These are phyloP conservation scores for Quercus tomentella DNA, from an alignment of 331 rosid genomes.

Conservation along the genomic window DNA sequence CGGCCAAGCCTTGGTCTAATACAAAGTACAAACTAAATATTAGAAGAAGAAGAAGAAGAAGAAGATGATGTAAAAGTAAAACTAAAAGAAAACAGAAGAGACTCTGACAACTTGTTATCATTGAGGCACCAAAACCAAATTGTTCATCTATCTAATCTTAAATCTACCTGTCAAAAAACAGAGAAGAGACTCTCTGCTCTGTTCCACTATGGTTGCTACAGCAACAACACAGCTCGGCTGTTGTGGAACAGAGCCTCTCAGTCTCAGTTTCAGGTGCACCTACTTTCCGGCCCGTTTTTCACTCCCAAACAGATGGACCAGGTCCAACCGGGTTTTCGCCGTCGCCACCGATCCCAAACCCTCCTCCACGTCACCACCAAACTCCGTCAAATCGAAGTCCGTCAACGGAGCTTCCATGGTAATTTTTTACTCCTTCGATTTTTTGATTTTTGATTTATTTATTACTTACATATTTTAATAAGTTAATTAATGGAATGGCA, in stretches of 20 bases:
- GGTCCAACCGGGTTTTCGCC: constrained; percentile 41
- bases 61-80: too few species aligned
- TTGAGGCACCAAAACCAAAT: background rate
- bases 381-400: constrained; percentile 29
- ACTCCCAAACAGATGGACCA: constrained; percentile 11
- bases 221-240: constrained; percentile 62
- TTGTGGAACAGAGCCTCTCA: constrained; percentile 52
- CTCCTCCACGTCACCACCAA: constrained; percentile 4
- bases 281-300: constrained; percentile 26
- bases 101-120: too few species aligned
- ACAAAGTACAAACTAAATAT: too few species aligned
- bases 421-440: constrained; percentile 12
- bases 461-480: too few species aligned
- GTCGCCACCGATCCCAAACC: constrained; percentile 71
- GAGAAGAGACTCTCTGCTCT: background rate
- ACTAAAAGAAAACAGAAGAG: background rate
- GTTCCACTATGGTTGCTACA: constrained; percentile 68
- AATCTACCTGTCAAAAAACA: background rate
- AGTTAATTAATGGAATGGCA: constrained; percentile 20
- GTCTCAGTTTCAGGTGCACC: constrained; percentile 2
- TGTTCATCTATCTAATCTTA: background rate
- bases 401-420: constrained; percentile 77
- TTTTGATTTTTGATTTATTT: background rate
- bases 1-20: constrained; percentile 10
- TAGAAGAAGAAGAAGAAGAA: too few species aligned